A percentile compares a stretch with the other conserved stretches of the same genome.
Conservation (phyloP, 805 yeast species). For the Scheffersomyces lignosus region DNA sequence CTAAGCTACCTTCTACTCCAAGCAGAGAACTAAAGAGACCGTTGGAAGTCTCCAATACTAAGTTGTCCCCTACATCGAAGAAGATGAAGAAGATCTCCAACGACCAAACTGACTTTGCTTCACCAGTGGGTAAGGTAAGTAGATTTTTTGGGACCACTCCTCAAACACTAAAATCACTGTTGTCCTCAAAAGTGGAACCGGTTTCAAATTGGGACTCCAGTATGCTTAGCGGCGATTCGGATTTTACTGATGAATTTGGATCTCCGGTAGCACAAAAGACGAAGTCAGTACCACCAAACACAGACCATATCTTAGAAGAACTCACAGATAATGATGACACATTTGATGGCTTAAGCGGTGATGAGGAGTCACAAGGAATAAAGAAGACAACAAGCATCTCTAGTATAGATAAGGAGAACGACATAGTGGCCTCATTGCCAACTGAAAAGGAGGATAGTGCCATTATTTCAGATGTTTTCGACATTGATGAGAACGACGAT, state of each 20-base stretch:
- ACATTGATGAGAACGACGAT: slow-evolving; percentile 30
- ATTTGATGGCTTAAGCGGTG: slow-evolving; percentile 12
- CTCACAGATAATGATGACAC: slow-evolving; percentile 18
- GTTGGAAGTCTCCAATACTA: background rate
- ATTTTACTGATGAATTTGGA: slow-evolving; percentile 30
- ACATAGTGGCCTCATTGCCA: background rate
- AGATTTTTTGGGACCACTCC: slow-evolving; percentile 10
- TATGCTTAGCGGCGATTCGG: slow-evolving; percentile 28
- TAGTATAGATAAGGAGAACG: background rate
- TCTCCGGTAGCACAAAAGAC: slow-evolving; percentile 19
- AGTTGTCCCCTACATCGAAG: slow-evolving; percentile 11
- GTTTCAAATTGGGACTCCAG: slow-evolving; percentile 10
- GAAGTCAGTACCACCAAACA: slow-evolving; percentile 1
- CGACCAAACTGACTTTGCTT: slow-evolving; percentile 1
- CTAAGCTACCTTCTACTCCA: slow-evolving; percentile 1
- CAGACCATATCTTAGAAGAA: slow-evolving; percentile 10
- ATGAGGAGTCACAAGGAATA: slow-evolving; percentile 12
- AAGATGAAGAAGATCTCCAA: slow-evolving; percentile 6
- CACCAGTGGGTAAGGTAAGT: slow-evolving; percentile 7
- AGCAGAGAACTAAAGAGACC: background rate
- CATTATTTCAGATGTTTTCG: slow-evolving; percentile 13
- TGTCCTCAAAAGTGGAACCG: slow-evolving; percentile 9
- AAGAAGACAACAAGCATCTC: slow-evolving; percentile 6
- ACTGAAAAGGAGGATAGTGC: background rate
- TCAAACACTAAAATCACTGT: too few species aligned